These are phyloP conservation scores for Eutrema heterophyllum DNA, from an alignment of 345 rosid species.

Conservation along the genomic window DNA sequence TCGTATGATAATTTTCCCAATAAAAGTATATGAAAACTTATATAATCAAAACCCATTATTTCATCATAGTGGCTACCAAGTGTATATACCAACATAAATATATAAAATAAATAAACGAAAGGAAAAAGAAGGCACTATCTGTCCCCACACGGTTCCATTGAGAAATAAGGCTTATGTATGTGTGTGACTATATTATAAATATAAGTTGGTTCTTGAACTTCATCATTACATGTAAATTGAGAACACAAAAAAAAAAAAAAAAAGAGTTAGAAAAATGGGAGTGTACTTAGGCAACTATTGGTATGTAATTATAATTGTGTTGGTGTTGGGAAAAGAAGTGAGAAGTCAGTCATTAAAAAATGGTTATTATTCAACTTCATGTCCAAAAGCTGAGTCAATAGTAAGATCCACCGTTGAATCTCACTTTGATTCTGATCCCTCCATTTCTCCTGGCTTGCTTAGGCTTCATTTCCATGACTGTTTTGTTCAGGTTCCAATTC, in stretches of 20 bases:
- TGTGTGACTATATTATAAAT: not conserved
- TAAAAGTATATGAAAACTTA: not conserved
- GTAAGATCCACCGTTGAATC: slow-evolving; percentile 61
- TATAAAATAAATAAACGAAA: not conserved
- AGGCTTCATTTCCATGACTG: slow-evolving; percentile 80
- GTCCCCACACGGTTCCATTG: slow-evolving; percentile 37
- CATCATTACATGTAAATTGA: not conserved
- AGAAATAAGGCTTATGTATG: slow-evolving; percentile 8
- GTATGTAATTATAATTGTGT: slow-evolving; percentile 3
- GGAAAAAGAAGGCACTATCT: slow-evolving; percentile 16
- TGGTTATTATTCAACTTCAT: slow-evolving; percentile 60
- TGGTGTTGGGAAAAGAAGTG: slow-evolving; percentile 14
- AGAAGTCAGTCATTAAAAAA: slow-evolving; percentile 32
- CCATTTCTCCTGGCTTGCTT: slow-evolving; percentile 57
- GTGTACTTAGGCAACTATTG: not conserved
- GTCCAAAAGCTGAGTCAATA: slow-evolving; percentile 47
- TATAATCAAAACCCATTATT: slow-evolving; percentile 17
- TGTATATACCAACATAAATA: slow-evolving; percentile 25
- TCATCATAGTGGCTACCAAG: slow-evolving; percentile 32
- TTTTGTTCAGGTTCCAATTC: slow-evolving; percentile 52
- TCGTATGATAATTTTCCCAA: not conserved
- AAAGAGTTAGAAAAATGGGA: slow-evolving; percentile 22
- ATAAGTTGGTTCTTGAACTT: slow-evolving; percentile 1
- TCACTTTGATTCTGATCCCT: slow-evolving; percentile 52
- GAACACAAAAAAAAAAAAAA: not conserved